Base-by-base conservation (phyloP, 2,329 filamentous ascomycete species). In the Neofusicoccum umdonicola region DNA sequence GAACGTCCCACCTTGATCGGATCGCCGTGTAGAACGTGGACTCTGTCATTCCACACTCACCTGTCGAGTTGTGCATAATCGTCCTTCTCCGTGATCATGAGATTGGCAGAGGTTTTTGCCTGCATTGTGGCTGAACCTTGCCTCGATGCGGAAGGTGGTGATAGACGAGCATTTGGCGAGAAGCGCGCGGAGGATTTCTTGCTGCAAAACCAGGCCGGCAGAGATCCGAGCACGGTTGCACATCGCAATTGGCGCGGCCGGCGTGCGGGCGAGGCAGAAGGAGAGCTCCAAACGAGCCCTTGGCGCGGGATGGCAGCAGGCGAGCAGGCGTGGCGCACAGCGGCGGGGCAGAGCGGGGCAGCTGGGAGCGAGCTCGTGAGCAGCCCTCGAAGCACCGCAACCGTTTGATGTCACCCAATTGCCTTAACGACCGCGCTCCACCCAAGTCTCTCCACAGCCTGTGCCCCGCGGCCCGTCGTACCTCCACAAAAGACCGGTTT, bases 321-420 rank as follows among this genome's bases (percentile, higher is more conserved):
- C 39, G 22, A 15, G 37, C 27, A 31, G 27, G 27, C 27, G 27
- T 31, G 27, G 60, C 48, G 37, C 37, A 11, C 19, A 17, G 22
- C 44, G 62, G 62, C 62, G 62, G 62, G 62, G 62, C 51, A 50
- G 27, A 31, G 62, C 62, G 62, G 62, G 62, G 62, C 62, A 64
- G 48, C 3, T 19, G n/a, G 31, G 15, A 27, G 37, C 42, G 52
- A 58, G 62, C 52, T 48, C 62, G 51, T 64, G 52, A 64, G 62
- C 62, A 34, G 51, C 51, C 22, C 52, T 11, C 17, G 39, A 44
- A 17, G 22, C 42, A 39, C 42, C 57, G 57, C 57, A 64, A 58
- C 62, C 62, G 48, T 64, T 50, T 58, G 42, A 64, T 64, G 62
- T 64, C 62, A 64, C 62, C 39, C 35, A 41, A 41, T 48, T 39